These are phyloP conservation scores for Lichtheimia corymbifera DNA, from an alignment of 371 early-diverging fungal species.

Conservation along the genomic window DNA sequence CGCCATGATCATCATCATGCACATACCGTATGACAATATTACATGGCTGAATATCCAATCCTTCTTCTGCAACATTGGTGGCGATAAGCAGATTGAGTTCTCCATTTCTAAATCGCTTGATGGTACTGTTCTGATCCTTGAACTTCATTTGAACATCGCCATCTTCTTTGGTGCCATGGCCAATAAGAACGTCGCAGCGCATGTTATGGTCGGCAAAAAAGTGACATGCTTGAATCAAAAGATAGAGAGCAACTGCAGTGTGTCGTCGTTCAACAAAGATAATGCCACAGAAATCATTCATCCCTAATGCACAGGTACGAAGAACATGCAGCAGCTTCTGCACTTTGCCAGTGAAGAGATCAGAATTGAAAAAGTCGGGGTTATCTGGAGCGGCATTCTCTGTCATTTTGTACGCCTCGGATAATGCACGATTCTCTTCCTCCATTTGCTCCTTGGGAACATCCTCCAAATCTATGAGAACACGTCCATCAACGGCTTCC, in stretches of 20 bases:
- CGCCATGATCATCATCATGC: too few relatives aligned
- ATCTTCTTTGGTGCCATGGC: constrained; percentile 58
- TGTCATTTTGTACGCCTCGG: constrained; percentile 27
- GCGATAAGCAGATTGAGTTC: constrained; percentile 81
- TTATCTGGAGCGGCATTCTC: constrained; percentile 21
- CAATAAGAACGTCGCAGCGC: constrained; percentile 66
- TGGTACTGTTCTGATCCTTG: constrained; percentile 62
- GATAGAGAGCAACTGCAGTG: constrained; percentile 66
- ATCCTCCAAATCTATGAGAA: constrained; percentile 18
- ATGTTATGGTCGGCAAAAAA: constrained; percentile 36
- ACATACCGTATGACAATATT: constrained; percentile 85
- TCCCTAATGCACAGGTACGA: constrained; percentile 22
- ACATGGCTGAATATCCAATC: constrained; percentile 95
- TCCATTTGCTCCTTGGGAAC: constrained; percentile 23
- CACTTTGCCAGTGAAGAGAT: constrained; percentile 62
- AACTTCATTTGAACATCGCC: constrained; percentile 64
- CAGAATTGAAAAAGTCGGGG: constrained; percentile 26
- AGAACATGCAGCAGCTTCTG: constrained; percentile 58
- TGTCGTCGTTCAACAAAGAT: constrained; percentile 80
- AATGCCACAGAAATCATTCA: constrained; percentile 76
- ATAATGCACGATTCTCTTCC: constrained; percentile 26
- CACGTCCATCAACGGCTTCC: constrained; percentile 28
- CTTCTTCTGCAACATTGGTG: constrained; percentile 97
- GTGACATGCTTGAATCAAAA: constrained; percentile 45
- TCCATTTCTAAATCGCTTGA: constrained; percentile 73